Percentiles rank a stretch among this genome's conserved stretches.
Conservation (phyloP, 73 alveolate genomes). For the Tetrahymena thermophila region DNA sequence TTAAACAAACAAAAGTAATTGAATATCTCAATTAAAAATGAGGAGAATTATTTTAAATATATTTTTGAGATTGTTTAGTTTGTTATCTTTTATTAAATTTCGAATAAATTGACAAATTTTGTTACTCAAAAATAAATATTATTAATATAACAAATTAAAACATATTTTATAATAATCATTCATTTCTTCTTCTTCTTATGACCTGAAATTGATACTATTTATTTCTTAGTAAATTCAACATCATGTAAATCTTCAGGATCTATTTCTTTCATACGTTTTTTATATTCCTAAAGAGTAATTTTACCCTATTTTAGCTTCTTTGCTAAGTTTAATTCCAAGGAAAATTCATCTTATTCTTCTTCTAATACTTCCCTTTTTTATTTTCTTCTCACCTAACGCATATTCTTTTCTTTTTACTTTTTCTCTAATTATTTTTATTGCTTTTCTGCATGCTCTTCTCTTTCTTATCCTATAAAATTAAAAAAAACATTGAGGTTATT, state of each 20-base stretch:
- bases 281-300: slow-evolving; percentile 64
- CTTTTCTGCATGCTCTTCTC: slow-evolving; percentile 59
- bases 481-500: slow-evolving; percentile 19
- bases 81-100: too few species aligned
- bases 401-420: slow-evolving; percentile 61
- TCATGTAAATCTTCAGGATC: slow-evolving; percentile 32
- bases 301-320: slow-evolving; percentile 87
- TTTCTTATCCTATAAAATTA: slow-evolving; percentile 43
- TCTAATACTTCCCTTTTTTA: slow-evolving; percentile 54
- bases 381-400: slow-evolving; percentile 71
- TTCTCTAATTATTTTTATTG: slow-evolving; percentile 53
- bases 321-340: slow-evolving; percentile 69
- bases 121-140: neutral
- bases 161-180: neutral
- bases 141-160: neutral
- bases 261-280: slow-evolving; percentile 36
- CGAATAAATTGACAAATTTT: too few species aligned
- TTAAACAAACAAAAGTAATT: too few species aligned
- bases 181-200: neutral
- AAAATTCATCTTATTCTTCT: slow-evolving; percentile 81
- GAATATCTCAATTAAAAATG: too few species aligned
- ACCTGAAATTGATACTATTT: neutral
- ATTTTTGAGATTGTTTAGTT: too few species aligned
- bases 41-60: too few species aligned
- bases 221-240: slow-evolving; percentile 8